Percentiles rank a stretch among this genome's conserved stretches.
These are phyloP conservation scores for Diplocarpon rosae DNA, from an alignment of 2,329 filamentous ascomycete genomes.

Conservation along the genomic window DNA sequence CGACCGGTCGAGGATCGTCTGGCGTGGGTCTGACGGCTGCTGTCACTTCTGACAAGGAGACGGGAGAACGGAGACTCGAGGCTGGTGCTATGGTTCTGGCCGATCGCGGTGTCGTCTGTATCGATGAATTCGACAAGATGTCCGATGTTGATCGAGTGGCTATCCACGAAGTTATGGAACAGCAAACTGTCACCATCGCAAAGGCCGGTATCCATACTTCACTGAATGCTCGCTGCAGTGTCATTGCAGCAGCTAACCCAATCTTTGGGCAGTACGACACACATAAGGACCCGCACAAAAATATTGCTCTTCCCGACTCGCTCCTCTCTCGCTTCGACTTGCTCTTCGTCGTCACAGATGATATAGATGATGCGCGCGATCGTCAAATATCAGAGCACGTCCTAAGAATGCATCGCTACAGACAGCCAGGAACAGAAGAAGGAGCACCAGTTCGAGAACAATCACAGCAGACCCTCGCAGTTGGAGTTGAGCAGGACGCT, in stretches of 20 bases:
- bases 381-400: conserved; percentile 92
- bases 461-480: conserved; percentile 69
- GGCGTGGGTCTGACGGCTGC: conserved; percentile 96
- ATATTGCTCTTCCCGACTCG: conserved; percentile 94
- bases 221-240: conserved; percentile 90
- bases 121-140: conserved; percentile 99
- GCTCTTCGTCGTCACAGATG: conserved; percentile 93
- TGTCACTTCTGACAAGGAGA: conserved; percentile 94
- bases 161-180: conserved; percentile 99
- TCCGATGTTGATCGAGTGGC: conserved; percentile 95
- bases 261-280: conserved; percentile 98
- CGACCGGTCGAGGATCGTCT: conserved; percentile 90
- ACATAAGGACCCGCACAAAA: conserved; percentile 97
- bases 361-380: conserved; percentile 90
- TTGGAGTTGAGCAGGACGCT: conserved; percentile 70
- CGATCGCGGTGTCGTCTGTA: conserved; percentile 94
- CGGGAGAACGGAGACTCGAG: conserved; percentile 85
- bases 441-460: conserved; percentile 90
- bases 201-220: conserved; percentile 98
- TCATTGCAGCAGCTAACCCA: conserved; percentile 91
- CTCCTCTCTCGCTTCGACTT: conserved; percentile 97
- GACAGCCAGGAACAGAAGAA: conserved; percentile 84
- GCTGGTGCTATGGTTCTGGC: conserved; percentile 98
- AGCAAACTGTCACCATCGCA: conserved; percentile 97
- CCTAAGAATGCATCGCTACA: conserved; percentile 91